Percentiles rank a stretch among this genome's conserved stretches.
Evolutionary conservation across 1,284 basidiomycete species (phyloP).

Genomic region (Pterula multifida): DNA sequence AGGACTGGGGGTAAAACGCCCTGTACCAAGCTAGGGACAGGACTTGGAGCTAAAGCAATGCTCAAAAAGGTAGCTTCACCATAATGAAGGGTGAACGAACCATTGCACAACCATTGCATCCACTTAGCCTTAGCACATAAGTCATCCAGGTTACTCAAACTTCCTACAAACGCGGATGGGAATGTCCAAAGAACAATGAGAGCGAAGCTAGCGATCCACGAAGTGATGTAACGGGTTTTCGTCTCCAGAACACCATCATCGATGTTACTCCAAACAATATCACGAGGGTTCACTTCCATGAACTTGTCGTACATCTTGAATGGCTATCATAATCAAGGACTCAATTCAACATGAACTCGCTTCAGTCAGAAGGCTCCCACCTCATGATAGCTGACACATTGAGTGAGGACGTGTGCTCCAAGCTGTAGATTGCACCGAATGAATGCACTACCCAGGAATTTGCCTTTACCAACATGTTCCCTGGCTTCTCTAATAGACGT

Average conservation of each 20-base stretch:
- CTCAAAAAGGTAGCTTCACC: background rate
- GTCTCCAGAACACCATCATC: slow-evolving; percentile 29
- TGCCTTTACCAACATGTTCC: slow-evolving; percentile 33
- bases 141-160: slow-evolving; percentile 31
- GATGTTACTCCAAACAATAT: slow-evolving; percentile 50
- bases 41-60: slow-evolving; percentile 23
- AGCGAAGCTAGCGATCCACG: slow-evolving; percentile 27
- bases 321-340: slow-evolving; percentile 22
- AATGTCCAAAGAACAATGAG: slow-evolving; percentile 54
- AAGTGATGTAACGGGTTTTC: slow-evolving; percentile 28
- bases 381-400: slow-evolving; percentile 47
- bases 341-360: background rate
- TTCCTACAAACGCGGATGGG: slow-evolving; percentile 29
- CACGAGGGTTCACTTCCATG: slow-evolving; percentile 53
- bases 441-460: slow-evolving; percentile 57
- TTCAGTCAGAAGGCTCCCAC: slow-evolving; percentile 16
- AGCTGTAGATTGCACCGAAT: slow-evolving; percentile 74
- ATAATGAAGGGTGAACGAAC: background rate
- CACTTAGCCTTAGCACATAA: slow-evolving; percentile 36
- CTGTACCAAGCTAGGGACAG: slow-evolving; percentile 53
- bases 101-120: slow-evolving; percentile 48
- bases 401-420: slow-evolving; percentile 60
- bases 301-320: slow-evolving; percentile 49
- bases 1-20: slow-evolving; percentile 61
- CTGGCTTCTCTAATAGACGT: slow-evolving; percentile 30